Conservation (phyloP, 768 basidiomycete species). For the Suillus paluster region DNA sequence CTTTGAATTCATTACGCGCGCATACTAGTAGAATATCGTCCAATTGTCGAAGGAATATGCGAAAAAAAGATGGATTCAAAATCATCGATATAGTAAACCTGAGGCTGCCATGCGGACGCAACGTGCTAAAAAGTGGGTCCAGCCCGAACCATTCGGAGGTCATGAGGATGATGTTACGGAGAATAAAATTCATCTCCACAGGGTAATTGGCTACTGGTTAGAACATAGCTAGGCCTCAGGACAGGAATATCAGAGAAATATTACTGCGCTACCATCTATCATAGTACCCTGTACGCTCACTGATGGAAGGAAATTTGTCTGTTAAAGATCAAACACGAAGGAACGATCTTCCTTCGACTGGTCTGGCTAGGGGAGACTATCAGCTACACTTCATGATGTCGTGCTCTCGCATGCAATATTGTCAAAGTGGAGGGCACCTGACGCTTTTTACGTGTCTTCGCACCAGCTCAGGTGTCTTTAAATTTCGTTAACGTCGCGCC, state of each 20-base stretch:
- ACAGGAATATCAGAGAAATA: no score
- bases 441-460: not conserved
- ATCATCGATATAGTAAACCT: not conserved
- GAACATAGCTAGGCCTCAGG: no score
- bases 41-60: not conserved
- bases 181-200: no score
- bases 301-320: no score
- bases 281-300: no score
- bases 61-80: not conserved
- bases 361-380: no score
- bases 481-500: not conserved
- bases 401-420: not conserved
- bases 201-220: no score
- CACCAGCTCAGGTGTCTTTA: no score
- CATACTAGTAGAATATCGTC: not conserved
- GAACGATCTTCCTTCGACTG: no score
- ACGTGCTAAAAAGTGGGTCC: constrained; percentile 1
- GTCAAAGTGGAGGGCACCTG: not conserved
- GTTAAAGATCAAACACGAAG: no score
- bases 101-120: constrained; percentile 3
- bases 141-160: not conserved
- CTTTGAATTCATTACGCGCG: not conserved
- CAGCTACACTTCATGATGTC: no score
- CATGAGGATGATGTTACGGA: not conserved
- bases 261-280: no score